Percentiles rank a stretch among this genome's conserved stretches.
Conservation (phyloP, 2,329 filamentous ascomycete species). For the Samsoniella hepiali region DNA sequence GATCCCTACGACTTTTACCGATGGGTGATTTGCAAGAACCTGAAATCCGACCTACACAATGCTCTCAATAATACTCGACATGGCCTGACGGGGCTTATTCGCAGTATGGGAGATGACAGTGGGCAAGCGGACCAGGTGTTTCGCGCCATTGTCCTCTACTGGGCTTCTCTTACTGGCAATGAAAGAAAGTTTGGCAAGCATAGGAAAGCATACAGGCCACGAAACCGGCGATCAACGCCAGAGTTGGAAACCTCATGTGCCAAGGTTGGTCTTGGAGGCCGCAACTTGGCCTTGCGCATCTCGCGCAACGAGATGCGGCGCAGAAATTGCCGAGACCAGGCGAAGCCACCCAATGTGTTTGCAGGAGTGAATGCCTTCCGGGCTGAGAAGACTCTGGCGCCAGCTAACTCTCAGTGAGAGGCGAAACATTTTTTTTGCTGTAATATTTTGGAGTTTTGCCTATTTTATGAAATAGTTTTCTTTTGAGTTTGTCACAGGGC, state of each 20-base stretch:
- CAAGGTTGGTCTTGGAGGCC: not conserved
- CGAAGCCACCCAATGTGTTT: slow-evolving; percentile 17
- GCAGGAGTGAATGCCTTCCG: slow-evolving; percentile 29
- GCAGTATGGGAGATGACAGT: slow-evolving; percentile 20
- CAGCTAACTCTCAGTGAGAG: not conserved
- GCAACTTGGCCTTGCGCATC: not conserved
- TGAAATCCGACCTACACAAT: not conserved
- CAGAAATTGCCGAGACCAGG: not conserved
- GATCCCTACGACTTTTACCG: slow-evolving; percentile 38
- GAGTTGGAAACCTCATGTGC: not conserved
- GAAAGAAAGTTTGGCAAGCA: slow-evolving; percentile 23
- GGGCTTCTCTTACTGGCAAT: slow-evolving; percentile 26
- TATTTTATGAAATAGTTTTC: not conserved
- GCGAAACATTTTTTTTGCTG: not conserved
- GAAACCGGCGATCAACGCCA: not conserved
- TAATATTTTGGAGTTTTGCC: not conserved
- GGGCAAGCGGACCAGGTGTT: slow-evolving; percentile 26
- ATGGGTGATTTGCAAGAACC: slow-evolving; percentile 20
- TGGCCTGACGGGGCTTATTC: slow-evolving; percentile 16
- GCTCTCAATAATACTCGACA: not conserved
- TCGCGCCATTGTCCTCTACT: slow-evolving; percentile 28
- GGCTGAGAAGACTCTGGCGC: slow-evolving; percentile 17
- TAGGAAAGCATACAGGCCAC: not conserved
- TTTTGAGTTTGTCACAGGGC: not conserved
- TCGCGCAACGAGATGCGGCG: not conserved